phyloP scores from a whole-genome alignment of 495 filamentous ascomycete genomes.

The Tuber brumale region DNA sequence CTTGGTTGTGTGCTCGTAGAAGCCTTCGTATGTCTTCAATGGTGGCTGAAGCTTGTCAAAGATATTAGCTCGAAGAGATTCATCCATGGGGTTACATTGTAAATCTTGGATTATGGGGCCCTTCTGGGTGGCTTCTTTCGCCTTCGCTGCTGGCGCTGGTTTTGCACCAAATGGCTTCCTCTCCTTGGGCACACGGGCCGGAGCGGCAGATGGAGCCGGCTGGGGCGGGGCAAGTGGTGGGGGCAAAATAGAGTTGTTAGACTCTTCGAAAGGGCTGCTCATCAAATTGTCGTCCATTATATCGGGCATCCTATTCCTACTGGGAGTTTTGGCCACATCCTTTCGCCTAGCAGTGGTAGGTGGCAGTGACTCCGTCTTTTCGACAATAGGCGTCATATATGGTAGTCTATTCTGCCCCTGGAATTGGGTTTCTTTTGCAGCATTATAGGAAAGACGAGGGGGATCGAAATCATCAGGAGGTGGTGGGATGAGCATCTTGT shows the following conservation, averaged over 20 bases:
- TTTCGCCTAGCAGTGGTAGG: slow-evolving; percentile 27
- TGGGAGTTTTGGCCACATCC: slow-evolving; percentile 37
- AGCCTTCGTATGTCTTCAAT: slow-evolving; percentile 67
- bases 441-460: slow-evolving; percentile 66
- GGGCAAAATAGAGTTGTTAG: slow-evolving; percentile 45
- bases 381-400: slow-evolving; percentile 98
- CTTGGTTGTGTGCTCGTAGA: slow-evolving; percentile 58
- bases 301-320: slow-evolving; percentile 33
- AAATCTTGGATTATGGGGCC: slow-evolving; percentile 65
- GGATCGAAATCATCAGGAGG: slow-evolving; percentile 81
- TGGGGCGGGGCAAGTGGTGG: slow-evolving; percentile 17
- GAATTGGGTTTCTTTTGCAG: slow-evolving; percentile 48
- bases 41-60: slow-evolving; percentile 63
- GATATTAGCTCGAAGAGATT: slow-evolving; percentile 63
- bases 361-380: slow-evolving; percentile 74
- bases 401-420: slow-evolving; percentile 78
- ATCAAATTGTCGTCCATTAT: slow-evolving; percentile 48
- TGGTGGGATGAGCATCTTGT: slow-evolving; percentile 55
- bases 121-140: slow-evolving; percentile 14
- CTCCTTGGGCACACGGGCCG: slow-evolving; percentile 26
- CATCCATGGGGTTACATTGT: slow-evolving; percentile 84
- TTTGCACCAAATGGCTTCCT: slow-evolving; percentile 32
- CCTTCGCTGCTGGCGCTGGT: slow-evolving; percentile 19
- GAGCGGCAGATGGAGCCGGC: slow-evolving; percentile 4
- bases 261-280: slow-evolving; percentile 65